Evolutionary conservation across 2,329 filamentous ascomycete species (phyloP).

Genomic region (Aspergillus transmontanensis): DNA sequence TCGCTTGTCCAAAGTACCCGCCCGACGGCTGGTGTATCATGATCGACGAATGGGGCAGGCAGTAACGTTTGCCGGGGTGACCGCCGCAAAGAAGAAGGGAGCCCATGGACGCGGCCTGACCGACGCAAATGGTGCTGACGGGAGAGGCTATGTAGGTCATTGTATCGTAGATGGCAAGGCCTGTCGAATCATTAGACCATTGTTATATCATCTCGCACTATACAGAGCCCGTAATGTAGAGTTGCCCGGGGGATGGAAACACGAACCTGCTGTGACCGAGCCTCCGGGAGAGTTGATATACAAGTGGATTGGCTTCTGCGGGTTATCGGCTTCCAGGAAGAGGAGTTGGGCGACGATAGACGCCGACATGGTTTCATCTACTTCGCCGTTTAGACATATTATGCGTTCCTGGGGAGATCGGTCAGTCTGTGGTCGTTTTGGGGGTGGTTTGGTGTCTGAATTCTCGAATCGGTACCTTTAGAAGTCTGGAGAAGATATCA

Average conservation of each 20-base stretch:
- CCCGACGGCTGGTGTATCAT: constrained; percentile 98
- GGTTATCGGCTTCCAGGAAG: constrained; percentile 96
- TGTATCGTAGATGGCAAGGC: constrained; percentile 91
- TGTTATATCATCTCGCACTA: background rate
- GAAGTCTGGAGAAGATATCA: constrained; percentile 79
- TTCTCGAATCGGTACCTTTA: constrained; percentile 59
- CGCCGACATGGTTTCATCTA: constrained; percentile 89
- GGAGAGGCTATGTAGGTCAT: constrained; percentile 96
- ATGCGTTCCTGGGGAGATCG: constrained; percentile 75
- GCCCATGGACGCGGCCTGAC: constrained; percentile 94
- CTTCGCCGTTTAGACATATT: constrained; percentile 86
- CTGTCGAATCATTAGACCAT: constrained; percentile 17
- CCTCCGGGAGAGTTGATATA: constrained; percentile 98
- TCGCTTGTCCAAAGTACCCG: constrained; percentile 66
- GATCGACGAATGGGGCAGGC: constrained; percentile 87
- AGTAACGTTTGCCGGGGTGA: constrained; percentile 79
- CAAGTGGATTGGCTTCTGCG: constrained; percentile 91
- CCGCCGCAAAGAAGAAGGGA: constrained; percentile 85
- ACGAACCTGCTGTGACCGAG: constrained; percentile 75
- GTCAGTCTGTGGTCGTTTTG: constrained; percentile 16
- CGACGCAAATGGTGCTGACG: constrained; percentile 92
- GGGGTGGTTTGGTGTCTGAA: constrained; percentile 43
- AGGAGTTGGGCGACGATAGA: constrained; percentile 93
- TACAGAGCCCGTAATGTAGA: background rate
- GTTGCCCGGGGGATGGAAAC: background rate